Evolutionary conservation across 305 asterid genomes (phyloP).

Genomic region (Fraxinus baroniana): DNA sequence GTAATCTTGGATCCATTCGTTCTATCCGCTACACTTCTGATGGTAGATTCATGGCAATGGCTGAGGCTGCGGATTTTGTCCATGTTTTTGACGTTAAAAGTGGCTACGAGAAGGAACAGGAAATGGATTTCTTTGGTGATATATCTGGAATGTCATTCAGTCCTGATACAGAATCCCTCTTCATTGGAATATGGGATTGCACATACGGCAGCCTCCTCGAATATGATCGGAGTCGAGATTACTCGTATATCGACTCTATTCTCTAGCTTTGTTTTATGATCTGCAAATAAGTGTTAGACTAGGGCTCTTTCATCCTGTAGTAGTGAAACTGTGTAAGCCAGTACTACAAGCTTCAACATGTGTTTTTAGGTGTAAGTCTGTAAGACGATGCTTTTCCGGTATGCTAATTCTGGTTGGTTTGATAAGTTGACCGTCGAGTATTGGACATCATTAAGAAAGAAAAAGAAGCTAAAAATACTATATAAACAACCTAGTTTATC

Average conservation of each 20-base stretch:
- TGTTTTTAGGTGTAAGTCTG: not conserved
- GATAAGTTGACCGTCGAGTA: not conserved
- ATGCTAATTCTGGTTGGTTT: not conserved
- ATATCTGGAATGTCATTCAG: conserved; percentile 73
- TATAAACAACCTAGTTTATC: too few species aligned
- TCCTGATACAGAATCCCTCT: conserved; percentile 72
- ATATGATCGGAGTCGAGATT: conserved; percentile 51
- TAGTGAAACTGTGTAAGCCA: not conserved
- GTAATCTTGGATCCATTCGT: conserved; percentile 65
- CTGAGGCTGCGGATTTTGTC: conserved; percentile 77
- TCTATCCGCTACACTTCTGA: conserved; percentile 66
- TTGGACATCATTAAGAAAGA: not conserved
- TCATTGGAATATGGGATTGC: conserved; percentile 69
- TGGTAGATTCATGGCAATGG: conserved; percentile 79
- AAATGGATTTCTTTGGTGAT: conserved; percentile 80
- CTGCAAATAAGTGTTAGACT: not conserved
- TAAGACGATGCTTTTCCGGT: not conserved
- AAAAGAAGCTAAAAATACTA: too few species aligned
- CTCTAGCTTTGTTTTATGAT: conserved; percentile 25
- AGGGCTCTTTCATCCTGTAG: conserved; percentile 10
- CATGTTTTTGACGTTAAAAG: conserved; percentile 59
- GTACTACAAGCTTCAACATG: not conserved
- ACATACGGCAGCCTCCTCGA: conserved; percentile 70
- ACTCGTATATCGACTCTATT: conserved; percentile 56
- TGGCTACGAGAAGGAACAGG: conserved; percentile 68